Evolutionary conservation across 2,329 filamentous ascomycete species (phyloP), one percentile per base, ranked within the genome.

Genomic region (Xylariaceae sp.): DNA sequence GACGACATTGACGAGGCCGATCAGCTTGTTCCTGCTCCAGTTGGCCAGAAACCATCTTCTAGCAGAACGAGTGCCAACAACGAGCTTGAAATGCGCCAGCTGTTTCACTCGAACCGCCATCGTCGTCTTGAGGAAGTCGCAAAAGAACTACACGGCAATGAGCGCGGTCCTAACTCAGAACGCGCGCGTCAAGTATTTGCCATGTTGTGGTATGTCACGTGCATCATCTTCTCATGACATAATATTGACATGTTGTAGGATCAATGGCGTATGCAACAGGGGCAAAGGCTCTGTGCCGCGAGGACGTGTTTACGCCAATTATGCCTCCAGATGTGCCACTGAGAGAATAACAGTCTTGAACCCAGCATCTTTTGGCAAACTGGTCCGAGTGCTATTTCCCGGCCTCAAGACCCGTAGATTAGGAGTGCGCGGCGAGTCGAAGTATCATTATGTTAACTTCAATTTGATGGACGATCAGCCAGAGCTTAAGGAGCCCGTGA

Each of bases 311-410:
- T 98, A 97, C 66, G 89, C 91, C 49, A 91, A 91, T 64, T 98
- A 98, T 66, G 93, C 92, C 38, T 90, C 88, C 21, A 83, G 88
- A 52, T 98, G 93, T 67, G 91, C 88, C 35, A 94, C 86, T 5
- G 91, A 97, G 63, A 83, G 91, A 61, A 94, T 97, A 32, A 94
- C 93, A 1, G 91, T 95, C 8, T 71, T 98, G 46, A 98, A 98
- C 62, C 93, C 93, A 34, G 93, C 93, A 8, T 97, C 92, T 22
- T 98, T 98, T 67, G 93, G 93, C 45, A 98, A 98, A 67, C 80
- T 98, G 35, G 93, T 98, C 25, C 83, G 93, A 23, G 92, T 98
- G 32, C 86, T 98, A 41, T 98, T 97, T 58, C 92, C 93, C 0
- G 92, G 91, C 34, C 84, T 98, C 19, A 92, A 95, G 68, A 98